Conservation (phyloP, 2,329 filamentous ascomycete species). For the Arachnopeziza araneosa region DNA sequence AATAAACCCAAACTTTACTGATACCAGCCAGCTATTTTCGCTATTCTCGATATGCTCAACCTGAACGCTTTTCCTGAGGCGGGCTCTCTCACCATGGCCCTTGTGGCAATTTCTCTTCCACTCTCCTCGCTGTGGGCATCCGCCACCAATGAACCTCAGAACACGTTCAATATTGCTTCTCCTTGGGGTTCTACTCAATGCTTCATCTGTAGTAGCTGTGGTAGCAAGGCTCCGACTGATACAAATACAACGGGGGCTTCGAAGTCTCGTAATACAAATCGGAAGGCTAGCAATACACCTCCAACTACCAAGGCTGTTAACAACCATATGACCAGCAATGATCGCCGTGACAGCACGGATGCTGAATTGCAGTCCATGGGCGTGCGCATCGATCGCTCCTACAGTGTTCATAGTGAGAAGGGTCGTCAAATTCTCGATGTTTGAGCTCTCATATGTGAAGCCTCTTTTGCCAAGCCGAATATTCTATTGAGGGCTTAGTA, state of each 20-base stretch:
- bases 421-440: background rate
- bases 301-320: background rate
- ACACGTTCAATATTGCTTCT: conserved; percentile 17
- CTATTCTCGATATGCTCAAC: conserved; percentile 47
- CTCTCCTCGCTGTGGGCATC: conserved; percentile 61
- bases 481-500: background rate
- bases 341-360: conserved; percentile 24
- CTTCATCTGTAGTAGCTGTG: background rate
- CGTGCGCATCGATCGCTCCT: conserved; percentile 22
- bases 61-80: conserved; percentile 44
- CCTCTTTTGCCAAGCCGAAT: background rate
- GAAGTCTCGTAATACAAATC: background rate
- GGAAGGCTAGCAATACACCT: background rate
- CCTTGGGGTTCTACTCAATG: background rate
- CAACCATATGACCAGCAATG: background rate
- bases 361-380: conserved; percentile 25
- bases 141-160: conserved; percentile 16
- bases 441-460: background rate
- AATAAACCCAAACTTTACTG: conserved; percentile 7
- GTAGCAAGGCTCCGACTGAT: background rate
- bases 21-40: conserved; percentile 48
- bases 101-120: conserved; percentile 58
- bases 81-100: conserved; percentile 47
- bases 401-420: conserved; percentile 16
- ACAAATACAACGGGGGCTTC: background rate